Conservation (phyloP, 495 filamentous ascomycete species). For the Neurospora sp. region DNA sequence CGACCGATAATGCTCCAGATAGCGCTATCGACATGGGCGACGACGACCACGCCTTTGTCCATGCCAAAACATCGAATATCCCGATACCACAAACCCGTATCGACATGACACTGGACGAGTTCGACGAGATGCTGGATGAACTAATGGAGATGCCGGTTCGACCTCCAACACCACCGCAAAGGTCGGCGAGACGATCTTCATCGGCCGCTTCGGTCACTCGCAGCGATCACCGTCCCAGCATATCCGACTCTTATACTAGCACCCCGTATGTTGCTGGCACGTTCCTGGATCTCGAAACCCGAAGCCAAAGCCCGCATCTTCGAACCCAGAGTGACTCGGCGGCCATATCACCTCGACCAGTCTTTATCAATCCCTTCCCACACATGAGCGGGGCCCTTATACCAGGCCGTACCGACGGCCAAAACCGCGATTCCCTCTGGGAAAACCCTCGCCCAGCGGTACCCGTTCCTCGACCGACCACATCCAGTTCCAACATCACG, state of each 20-base stretch:
- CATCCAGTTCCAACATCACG: not conserved
- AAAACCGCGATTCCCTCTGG: not conserved
- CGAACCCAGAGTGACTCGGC: conserved; percentile 1
- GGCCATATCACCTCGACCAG: not conserved
- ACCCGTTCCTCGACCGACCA: conserved; percentile 3
- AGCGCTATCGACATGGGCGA: conserved; percentile 31
- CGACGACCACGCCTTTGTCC: conserved; percentile 10
- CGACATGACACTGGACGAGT: conserved; percentile 11
- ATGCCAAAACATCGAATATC: conserved; percentile 7
- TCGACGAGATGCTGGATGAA: conserved; percentile 29
- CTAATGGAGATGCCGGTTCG: conserved; percentile 23
- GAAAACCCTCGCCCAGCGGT: conserved; percentile 9
- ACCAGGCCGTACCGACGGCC: not conserved
- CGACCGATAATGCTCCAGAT: conserved; percentile 29
- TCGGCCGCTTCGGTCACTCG: conserved; percentile 2
- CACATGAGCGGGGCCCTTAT: not conserved
- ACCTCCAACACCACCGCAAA: conserved; percentile 30
- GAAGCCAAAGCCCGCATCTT: not conserved
- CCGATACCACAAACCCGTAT: not conserved
- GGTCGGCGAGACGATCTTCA: conserved; percentile 20
- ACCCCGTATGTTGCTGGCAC: not conserved
- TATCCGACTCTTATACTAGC: not conserved
- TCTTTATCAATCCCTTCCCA: not conserved
- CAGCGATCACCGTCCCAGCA: conserved; percentile 2
- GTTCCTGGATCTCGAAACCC: not conserved